Percentiles rank a stretch among this genome's conserved stretches.
Evolutionary conservation across 768 basidiomycete species (phyloP).

Genomic region (Daedaleopsis sinensis): DNA sequence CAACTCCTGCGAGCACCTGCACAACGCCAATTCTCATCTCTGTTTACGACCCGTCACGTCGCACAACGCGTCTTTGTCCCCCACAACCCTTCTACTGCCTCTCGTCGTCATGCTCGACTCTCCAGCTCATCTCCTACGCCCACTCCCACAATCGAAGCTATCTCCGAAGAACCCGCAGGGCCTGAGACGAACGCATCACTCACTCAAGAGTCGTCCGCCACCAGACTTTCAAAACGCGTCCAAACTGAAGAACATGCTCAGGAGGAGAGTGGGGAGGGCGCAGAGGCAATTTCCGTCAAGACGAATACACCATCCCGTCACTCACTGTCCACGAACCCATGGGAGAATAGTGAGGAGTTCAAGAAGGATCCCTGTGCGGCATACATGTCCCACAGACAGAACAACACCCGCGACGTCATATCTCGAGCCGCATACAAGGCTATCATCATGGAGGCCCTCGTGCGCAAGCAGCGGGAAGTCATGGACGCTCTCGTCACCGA

Average conservation of each 20-base stretch:
- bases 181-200: background rate
- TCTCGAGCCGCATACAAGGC: background rate
- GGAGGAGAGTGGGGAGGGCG: too few relatives aligned
- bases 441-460: background rate
- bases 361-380: background rate
- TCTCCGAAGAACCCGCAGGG: background rate
- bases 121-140: background rate
- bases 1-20: slow-evolving; percentile 48
- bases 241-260: too few relatives aligned
- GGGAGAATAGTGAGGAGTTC: background rate
- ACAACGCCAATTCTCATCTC: slow-evolving; percentile 26
- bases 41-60: slow-evolving; percentile 22
- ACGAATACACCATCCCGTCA: background rate
- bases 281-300: background rate
- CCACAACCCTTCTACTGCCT: background rate
- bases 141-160: background rate
- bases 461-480: slow-evolving; percentile 4
- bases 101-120: background rate
- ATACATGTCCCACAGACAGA: background rate
- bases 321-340: background rate
- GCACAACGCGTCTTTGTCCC: background rate
- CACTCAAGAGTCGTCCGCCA: too few relatives aligned
- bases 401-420: background rate
- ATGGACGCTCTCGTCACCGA: slow-evolving; percentile 12
- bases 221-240: too few relatives aligned